Conservation (phyloP, 306 rosid species). For the Lupinus albus region DNA sequence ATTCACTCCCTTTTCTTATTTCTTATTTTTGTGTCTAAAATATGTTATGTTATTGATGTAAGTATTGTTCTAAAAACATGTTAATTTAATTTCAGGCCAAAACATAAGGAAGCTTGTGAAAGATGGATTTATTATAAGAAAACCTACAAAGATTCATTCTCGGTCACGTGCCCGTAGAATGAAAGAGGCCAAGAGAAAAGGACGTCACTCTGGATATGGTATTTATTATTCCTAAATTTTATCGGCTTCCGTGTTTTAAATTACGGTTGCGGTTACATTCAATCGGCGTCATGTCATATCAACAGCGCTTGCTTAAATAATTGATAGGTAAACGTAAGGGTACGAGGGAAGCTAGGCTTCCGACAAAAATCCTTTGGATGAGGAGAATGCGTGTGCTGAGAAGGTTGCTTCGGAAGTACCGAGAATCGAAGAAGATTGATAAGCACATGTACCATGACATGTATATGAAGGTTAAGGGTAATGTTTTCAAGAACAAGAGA, state of each 20-base stretch:
- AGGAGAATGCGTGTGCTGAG: constrained; percentile 96
- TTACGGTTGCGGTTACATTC: too few species aligned
- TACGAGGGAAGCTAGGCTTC: constrained; percentile 96
- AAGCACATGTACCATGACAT: constrained; percentile 98
- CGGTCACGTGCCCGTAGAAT: constrained; percentile 94
- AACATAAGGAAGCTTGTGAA: constrained; percentile 91
- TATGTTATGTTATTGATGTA: too few species aligned
- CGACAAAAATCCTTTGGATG: constrained; percentile 96
- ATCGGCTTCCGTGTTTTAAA: too few species aligned
- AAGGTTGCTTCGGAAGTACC: constrained; percentile 91
- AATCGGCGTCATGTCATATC: too few species aligned
- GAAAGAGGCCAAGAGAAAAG: constrained; percentile 95
- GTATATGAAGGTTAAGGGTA: constrained; percentile 99
- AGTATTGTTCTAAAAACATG: too few species aligned
- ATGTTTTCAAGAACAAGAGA: constrained; percentile 92
- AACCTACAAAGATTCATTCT: constrained; percentile 95
- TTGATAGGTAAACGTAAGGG: constrained; percentile 86
- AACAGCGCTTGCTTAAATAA: not conserved
- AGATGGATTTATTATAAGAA: constrained; percentile 95
- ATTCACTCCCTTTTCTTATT: too few species aligned
- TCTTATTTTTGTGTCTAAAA: too few species aligned
- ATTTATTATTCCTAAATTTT: not conserved
- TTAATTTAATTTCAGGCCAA: too few species aligned
- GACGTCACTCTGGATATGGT: constrained; percentile 97
- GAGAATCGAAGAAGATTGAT: constrained; percentile 90